Evolutionary conservation across 2,329 filamentous ascomycete species (phyloP).

Genomic region (Ophiostoma sp.): DNA sequence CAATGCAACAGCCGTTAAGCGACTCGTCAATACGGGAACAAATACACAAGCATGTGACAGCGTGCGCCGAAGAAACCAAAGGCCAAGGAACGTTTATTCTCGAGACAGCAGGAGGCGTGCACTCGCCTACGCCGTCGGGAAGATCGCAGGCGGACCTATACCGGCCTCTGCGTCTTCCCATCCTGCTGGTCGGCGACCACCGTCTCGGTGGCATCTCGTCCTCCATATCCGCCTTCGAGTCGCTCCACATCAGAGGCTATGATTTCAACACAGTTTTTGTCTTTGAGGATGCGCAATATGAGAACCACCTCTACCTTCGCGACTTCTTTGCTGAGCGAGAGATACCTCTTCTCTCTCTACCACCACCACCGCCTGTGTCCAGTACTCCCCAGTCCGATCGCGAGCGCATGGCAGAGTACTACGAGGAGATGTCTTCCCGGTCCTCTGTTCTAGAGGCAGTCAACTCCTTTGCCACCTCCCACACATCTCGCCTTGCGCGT

Average conservation of each 20-base stretch:
- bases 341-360: slow-evolving; percentile 53
- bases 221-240: slow-evolving; percentile 76
- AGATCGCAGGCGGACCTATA: slow-evolving; percentile 75
- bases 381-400: slow-evolving; percentile 44
- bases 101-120: slow-evolving; percentile 77
- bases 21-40: background rate
- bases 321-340: slow-evolving; percentile 61
- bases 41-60: slow-evolving; percentile 34
- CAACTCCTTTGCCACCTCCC: slow-evolving; percentile 34
- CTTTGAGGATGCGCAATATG: slow-evolving; percentile 61
- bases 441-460: slow-evolving; percentile 48
- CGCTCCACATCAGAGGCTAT: slow-evolving; percentile 70
- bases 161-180: slow-evolving; percentile 64
- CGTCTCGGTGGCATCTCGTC: slow-evolving; percentile 74
- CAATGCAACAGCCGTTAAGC: background rate
- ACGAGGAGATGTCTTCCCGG: slow-evolving; percentile 40
- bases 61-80: slow-evolving; percentile 46
- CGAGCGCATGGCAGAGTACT: slow-evolving; percentile 59
- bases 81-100: slow-evolving; percentile 51
- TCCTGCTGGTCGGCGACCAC: slow-evolving; percentile 68
- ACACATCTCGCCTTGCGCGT: slow-evolving; percentile 51
- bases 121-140: slow-evolving; percentile 72
- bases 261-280: slow-evolving; percentile 66
- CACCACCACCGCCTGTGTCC: slow-evolving; percentile 51
- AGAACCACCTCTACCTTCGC: slow-evolving; percentile 62